phyloP scores from a whole-genome alignment of 371 early-diverging fungal genomes.

The Mortierella sp. region DNA sequence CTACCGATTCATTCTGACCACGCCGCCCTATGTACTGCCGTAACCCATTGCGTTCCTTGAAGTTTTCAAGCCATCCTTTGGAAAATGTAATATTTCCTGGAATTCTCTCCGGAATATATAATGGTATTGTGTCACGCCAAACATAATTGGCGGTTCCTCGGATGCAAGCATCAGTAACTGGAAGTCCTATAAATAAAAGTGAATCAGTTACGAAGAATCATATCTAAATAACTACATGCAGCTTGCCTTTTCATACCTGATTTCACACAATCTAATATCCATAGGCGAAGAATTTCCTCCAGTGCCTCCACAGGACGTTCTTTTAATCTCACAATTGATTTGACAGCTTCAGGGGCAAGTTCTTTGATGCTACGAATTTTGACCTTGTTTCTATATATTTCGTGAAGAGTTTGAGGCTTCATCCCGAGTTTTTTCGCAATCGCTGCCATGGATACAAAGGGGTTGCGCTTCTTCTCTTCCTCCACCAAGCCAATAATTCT shows the following conservation, averaged over 20 bases:
- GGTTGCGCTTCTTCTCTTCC: background rate
- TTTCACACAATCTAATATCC: background rate
- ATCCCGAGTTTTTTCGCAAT: too few species aligned
- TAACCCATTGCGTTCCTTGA: background rate
- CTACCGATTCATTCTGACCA: constrained; percentile 11
- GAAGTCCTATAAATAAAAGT: background rate
- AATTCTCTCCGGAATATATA: background rate
- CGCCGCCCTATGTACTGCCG: background rate
- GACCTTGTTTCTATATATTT: background rate
- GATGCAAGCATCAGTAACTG: background rate
- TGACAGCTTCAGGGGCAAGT: background rate
- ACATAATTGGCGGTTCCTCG: background rate
- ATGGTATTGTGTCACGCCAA: background rate
- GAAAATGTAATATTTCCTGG: background rate
- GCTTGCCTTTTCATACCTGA: background rate
- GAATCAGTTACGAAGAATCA: too few species aligned
- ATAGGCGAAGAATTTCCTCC: background rate
- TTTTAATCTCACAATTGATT: background rate
- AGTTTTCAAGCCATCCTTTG: background rate
- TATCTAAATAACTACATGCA: too few species aligned
- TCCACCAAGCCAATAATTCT: too few species aligned
- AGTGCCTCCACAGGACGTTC: background rate
- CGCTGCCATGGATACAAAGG: too few species aligned
- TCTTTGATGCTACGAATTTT: background rate
- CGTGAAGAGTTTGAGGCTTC: background rate